Base-by-base conservation (phyloP, 495 filamentous ascomycete genomes). In the Pyronema omphalodes region DNA sequence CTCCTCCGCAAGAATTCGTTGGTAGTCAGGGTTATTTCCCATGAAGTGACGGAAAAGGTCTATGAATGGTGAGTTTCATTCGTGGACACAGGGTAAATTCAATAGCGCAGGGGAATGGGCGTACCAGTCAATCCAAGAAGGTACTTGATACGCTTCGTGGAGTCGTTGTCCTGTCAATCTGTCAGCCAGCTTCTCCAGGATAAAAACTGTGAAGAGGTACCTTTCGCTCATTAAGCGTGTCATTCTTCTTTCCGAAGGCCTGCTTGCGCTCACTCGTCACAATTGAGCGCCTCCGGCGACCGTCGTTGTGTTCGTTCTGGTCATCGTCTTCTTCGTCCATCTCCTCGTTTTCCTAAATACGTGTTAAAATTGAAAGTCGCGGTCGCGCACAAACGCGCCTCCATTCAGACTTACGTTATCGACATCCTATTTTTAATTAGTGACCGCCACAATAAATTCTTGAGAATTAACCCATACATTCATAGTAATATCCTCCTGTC, bases 11-110 rank as follows among this genome's bases (percentile, higher is more conserved):
- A 96, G 87, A 52, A 95, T 84, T 43, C 89, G 82, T 60, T 89
- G 82, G 64, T 96, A 86, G 37, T 80, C 80, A 1, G 88, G 91
- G 64, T 93, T 99, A 15, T 88, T 83, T 63, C 95, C 88, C 71
- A 99, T 99, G 68, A 99, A 99, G 69, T 99, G 93, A 56, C 93
- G 84, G 73, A 99, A 99, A 17, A 99, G 76, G 64, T 99, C 93
- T 44, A 33, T 35, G 48, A 44, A 43, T 9, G 1, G 29, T 50
- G 11, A 50, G 29, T 23, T 15, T 36, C 23, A 19, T 36, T 14
- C 44, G 23, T 12, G 3, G 9, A 35, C 47, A 7, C 3, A 3
- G 18, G 44, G 17, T 19, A 17, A 23, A 3, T 19, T 3, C 17
- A n/a, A 47, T 14, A 53, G 17, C 19, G 17, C 49, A 4, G 33